phyloP scores from a whole-genome alignment of 176 grass and related monocot species.

The Dactylis glomerata region DNA sequence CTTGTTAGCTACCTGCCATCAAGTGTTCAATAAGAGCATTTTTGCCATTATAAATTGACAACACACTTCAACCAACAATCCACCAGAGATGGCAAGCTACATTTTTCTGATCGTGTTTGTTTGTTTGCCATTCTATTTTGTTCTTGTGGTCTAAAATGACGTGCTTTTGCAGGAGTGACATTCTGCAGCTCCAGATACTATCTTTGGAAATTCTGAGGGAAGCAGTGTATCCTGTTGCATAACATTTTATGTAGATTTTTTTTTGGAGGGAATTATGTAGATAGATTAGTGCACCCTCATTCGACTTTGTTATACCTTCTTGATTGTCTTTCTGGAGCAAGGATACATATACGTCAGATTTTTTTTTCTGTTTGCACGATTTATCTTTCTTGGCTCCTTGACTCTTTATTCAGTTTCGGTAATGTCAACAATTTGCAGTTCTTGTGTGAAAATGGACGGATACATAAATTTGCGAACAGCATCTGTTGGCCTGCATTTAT shows the following conservation, averaged over 20 bases:
- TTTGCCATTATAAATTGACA: conserved; percentile 24
- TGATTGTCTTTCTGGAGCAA: conserved; percentile 21
- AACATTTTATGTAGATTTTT: no score
- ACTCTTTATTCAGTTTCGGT: conserved; percentile 76
- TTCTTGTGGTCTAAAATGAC: conserved; percentile 31
- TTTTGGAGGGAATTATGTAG: no score
- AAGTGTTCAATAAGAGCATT: conserved; percentile 16
- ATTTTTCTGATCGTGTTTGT: conserved; percentile 14
- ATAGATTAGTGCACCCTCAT: conserved; percentile 7
- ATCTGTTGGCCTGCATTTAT: conserved; percentile 95
- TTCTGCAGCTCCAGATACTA: conserved; percentile 88
- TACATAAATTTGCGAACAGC: conserved; percentile 97
- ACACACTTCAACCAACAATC: conserved; percentile 6
- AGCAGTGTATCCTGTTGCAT: conserved; percentile 80
- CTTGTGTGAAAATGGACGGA: conserved; percentile 89
- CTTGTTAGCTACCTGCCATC: not conserved
- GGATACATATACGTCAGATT: not conserved
- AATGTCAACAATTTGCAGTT: conserved; percentile 96
- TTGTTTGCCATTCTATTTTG: conserved; percentile 8
- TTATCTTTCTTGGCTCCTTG: conserved; percentile 57
- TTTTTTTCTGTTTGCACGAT: not conserved
- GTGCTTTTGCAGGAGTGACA: conserved; percentile 71
- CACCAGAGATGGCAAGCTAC: not conserved
- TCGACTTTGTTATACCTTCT: not conserved
- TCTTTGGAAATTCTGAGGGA: conserved; percentile 95